Conservation (phyloP, 345 rosid genomes). For the Boechera stricta region DNA sequence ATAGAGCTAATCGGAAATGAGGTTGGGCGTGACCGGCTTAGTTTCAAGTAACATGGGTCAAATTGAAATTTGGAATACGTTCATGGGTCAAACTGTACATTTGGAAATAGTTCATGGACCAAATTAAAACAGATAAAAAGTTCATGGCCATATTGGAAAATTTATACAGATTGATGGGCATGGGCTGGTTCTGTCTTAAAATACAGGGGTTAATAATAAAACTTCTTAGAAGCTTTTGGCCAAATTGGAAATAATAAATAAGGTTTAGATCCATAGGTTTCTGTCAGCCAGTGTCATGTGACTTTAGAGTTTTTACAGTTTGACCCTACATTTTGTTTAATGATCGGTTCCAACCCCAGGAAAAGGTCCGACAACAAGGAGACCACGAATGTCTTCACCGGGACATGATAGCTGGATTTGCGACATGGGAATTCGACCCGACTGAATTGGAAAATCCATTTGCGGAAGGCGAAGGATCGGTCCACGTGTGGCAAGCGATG, state of each 20-base stretch:
- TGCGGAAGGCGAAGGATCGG: constrained; percentile 54
- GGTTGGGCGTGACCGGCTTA: constrained; percentile 1
- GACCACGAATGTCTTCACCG: constrained; percentile 62
- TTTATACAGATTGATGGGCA: neutral
- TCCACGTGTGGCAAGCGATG: constrained; percentile 78
- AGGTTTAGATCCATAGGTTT: neutral
- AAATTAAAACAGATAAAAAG: neutral
- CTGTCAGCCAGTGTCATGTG: neutral
- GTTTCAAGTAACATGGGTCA: neutral
- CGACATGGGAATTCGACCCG: constrained; percentile 86
- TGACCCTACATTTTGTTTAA: neutral
- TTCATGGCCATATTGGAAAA: neutral
- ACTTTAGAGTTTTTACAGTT: neutral
- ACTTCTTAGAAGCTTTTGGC: neutral
- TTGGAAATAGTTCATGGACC: neutral
- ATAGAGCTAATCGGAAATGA: neutral
- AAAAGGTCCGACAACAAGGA: constrained; percentile 71
- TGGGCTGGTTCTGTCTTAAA: neutral
- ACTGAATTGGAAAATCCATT: constrained; percentile 69
- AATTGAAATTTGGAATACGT: neutral
- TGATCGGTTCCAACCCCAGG: constrained; percentile 39
- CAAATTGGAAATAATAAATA: neutral
- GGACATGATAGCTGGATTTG: constrained; percentile 65
- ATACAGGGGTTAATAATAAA: neutral
- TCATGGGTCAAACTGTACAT: neutral